Evolutionary conservation across 2,329 filamentous ascomycete species (phyloP).

Genomic region (Microdochium nivale): DNA sequence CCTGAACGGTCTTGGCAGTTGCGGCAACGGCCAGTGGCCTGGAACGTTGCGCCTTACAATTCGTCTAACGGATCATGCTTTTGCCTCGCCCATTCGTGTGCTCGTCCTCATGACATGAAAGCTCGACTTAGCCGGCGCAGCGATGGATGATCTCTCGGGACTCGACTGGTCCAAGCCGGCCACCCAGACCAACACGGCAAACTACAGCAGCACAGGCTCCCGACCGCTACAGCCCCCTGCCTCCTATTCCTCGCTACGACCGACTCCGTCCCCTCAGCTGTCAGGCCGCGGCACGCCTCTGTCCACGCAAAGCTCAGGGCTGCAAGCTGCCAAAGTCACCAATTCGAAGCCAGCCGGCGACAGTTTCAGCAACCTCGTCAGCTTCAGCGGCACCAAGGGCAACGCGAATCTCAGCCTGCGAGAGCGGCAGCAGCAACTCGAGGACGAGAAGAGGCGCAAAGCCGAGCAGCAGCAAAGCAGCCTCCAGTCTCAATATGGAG

Average conservation of each 20-base stretch:
- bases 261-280: constrained; percentile 45
- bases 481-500: constrained; percentile 70
- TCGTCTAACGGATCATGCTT: not conserved
- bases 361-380: constrained; percentile 71
- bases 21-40: too few relatives aligned
- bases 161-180: constrained; percentile 23
- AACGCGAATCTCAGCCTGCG: constrained; percentile 67
- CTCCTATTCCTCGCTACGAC: constrained; percentile 35
- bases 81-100: not conserved
- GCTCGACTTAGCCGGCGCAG: constrained; percentile 3
- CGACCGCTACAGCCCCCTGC: constrained; percentile 6
- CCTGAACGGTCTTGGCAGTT: too few relatives aligned
- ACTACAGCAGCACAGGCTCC: not conserved
- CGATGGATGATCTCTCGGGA: constrained; percentile 24
- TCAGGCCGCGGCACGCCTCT: constrained; percentile 50
- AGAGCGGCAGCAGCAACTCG: constrained; percentile 64
- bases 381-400: constrained; percentile 49
- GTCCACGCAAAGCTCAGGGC: constrained; percentile 37
- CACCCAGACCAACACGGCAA: constrained; percentile 10
- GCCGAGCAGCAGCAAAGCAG: constrained; percentile 65
- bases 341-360: constrained; percentile 49
- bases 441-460: constrained; percentile 59
- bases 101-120: constrained; percentile 15
- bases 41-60: too few relatives aligned
- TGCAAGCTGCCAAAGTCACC: constrained; percentile 32